A percentile compares a stretch with the other conserved stretches of the same genome.
Conservation (phyloP, 208 protist species). For the Crithidia brevicula region DNA sequence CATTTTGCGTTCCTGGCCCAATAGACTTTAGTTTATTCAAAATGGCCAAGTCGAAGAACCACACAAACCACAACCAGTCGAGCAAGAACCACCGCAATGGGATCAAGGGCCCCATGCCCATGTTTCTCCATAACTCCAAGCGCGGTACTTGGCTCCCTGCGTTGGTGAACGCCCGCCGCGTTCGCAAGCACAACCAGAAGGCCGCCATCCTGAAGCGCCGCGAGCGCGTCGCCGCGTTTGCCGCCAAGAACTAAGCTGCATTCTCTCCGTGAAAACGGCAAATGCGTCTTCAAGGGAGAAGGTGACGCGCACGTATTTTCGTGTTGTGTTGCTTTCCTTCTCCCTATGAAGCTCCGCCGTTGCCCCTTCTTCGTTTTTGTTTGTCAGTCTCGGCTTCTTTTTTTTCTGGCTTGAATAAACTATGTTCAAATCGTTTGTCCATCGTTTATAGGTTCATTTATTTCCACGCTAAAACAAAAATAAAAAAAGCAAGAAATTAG, state of each 20-base stretch:
- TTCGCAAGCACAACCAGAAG: slow-evolving; percentile 92
- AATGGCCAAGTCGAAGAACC: slow-evolving; percentile 95
- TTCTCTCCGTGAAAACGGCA: too few relatives aligned
- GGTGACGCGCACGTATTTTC: too few relatives aligned
- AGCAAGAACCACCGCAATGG: slow-evolving; percentile 93
- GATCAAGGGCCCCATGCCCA: slow-evolving; percentile 82
- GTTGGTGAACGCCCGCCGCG: slow-evolving; percentile 81
- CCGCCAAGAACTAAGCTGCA: slow-evolving; percentile 44
- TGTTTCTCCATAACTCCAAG: slow-evolving; percentile 80
- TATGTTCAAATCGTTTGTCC: background rate
- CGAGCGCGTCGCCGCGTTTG: slow-evolving; percentile 68
- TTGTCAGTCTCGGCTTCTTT: too few relatives aligned
- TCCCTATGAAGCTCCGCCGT: background rate
- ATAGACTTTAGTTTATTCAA: slow-evolving; percentile 17
- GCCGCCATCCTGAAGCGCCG: slow-evolving; percentile 74
- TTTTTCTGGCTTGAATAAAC: slow-evolving; percentile 8
- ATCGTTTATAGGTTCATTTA: slow-evolving; percentile 2
- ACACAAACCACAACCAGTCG: slow-evolving; percentile 95
- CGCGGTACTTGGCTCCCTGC: slow-evolving; percentile 82
- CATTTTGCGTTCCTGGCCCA: background rate
- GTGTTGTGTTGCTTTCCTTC: too few relatives aligned
- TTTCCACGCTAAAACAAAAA: slow-evolving; percentile 6
- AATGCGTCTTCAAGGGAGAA: too few relatives aligned
- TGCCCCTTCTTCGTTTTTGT: slow-evolving; percentile 1
- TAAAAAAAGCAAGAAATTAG: slow-evolving; percentile 3